These are phyloP conservation scores for Salix exigua DNA, from an alignment of 345 rosid genomes.

Conservation along the genomic window DNA sequence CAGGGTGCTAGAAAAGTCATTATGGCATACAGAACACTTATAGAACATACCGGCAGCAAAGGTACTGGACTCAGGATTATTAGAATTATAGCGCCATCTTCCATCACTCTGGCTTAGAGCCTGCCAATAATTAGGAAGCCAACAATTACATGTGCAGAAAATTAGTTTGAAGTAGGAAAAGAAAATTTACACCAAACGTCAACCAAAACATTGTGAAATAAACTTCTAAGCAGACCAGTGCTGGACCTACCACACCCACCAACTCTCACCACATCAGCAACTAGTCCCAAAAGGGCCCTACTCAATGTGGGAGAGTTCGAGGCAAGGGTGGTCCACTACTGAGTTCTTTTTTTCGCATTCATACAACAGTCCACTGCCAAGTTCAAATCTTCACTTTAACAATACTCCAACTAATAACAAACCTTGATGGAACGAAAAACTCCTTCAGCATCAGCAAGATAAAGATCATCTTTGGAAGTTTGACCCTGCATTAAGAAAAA, in stretches of 20 bases:
- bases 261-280: constrained; percentile 14
- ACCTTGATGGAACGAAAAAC: constrained; percentile 83
- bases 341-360: background rate
- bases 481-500: constrained; percentile 51
- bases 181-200: background rate
- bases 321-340: background rate
- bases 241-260: background rate
- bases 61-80: constrained; percentile 76
- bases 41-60: constrained; percentile 72
- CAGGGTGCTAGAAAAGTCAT: background rate
- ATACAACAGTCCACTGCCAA: background rate
- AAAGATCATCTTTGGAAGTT: constrained; percentile 48
- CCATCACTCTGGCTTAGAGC: constrained; percentile 95
- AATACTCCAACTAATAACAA: constrained; percentile 24
- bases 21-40: background rate
- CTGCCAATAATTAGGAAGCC: constrained; percentile 40
- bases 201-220: background rate
- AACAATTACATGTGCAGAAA: constrained; percentile 9
- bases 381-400: background rate
- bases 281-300: constrained; percentile 10
- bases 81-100: constrained; percentile 79
- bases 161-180: background rate
- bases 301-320: background rate
- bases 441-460: constrained; percentile 71
- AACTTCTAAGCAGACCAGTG: background rate